Base-by-base conservation (phyloP, 108 stramenopile genomes). In the Cyclotella atomus region DNA sequence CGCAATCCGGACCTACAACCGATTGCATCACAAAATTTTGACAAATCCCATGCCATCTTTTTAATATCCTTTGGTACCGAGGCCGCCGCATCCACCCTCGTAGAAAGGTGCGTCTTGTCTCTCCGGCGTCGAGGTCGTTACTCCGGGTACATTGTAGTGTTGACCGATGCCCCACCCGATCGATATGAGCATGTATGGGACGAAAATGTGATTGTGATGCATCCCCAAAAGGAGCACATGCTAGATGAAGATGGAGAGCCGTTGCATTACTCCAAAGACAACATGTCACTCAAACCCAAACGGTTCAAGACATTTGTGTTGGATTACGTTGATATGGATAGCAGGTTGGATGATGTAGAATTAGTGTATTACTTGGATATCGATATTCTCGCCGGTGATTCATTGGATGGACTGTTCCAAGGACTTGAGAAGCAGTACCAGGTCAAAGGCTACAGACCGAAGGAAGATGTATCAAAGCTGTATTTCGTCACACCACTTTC, bases 251-350 rank as follows among this genome's bases (percentile, higher is more conserved):
- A 75, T 59, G 77, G 68, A 46, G 63, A 45, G 44, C 69, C 54
- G 19, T 52, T 69, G 23, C 63, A 52, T 43, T 79, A 67, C 44
- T 67, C 64, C n/a, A 52, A 68, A 56, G 60, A 71, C 10, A 79
- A 71, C 25, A 50, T 49, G 34, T 79, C 78, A 25, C 33, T 79
- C 15, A 79, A 79, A 47, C 44, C 64, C 36, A 85, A 85, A 28
- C 52, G 84, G 2, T 85, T 85, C 72, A 85, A 85, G 72, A 85
- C 84, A 32, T 82, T 59, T 50, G 44, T 85, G 28, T 74, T 85
- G 68, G 84, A 85, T 29, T 85, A 85, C 36, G 19, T 82, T 19
- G 53, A 47, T 20, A 68, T 81, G 54, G 77, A 82, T 45, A 29
- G 35, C 17, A 61, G 81, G 16, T 61, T 82, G 9, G 62, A 68